Percentiles rank a stretch among this genome's conserved stretches.
These are phyloP conservation scores for Chenopodium berlandieri DNA, from an alignment of 148 eudicot genomes.

Conservation along the genomic window DNA sequence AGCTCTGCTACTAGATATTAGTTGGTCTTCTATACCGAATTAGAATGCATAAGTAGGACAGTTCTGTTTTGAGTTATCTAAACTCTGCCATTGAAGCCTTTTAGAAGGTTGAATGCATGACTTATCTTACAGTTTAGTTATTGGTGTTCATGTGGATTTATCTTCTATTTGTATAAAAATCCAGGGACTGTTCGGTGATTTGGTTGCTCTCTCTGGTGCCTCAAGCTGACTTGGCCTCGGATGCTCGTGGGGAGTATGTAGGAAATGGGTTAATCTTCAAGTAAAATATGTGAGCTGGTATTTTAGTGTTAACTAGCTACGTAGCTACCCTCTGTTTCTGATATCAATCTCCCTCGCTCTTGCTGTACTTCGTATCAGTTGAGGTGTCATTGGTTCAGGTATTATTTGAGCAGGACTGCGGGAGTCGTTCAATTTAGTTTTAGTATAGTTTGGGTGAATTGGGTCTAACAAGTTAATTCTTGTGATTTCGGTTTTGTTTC, in stretches of 20 bases:
- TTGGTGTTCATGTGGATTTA: neutral
- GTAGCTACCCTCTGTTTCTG: no score
- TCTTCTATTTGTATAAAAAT: neutral
- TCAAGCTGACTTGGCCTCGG: neutral
- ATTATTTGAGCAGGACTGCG: neutral
- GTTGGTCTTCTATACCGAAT: slow-evolving; percentile 5
- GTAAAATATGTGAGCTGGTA: neutral
- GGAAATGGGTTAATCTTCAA: neutral
- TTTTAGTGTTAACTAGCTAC: no score
- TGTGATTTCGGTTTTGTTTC: neutral
- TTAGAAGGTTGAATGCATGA: neutral
- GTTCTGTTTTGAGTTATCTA: neutral
- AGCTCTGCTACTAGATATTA: slow-evolving; percentile 12
- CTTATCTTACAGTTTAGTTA: neutral
- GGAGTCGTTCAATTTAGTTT: neutral
- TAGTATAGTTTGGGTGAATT: neutral
- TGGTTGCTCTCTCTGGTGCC: neutral
- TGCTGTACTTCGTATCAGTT: no score
- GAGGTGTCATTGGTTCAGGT: neutral
- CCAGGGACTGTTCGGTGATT: neutral
- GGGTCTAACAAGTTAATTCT: neutral
- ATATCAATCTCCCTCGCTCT: no score
- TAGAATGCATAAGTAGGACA: slow-evolving; percentile 13
- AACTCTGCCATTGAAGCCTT: neutral
- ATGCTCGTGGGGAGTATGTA: neutral